A percentile compares a stretch with the other conserved stretches of the same genome.
Evolutionary conservation across 352 stramenopile genomes (phyloP).

Genomic region (Globisporangium recalcitrans): DNA sequence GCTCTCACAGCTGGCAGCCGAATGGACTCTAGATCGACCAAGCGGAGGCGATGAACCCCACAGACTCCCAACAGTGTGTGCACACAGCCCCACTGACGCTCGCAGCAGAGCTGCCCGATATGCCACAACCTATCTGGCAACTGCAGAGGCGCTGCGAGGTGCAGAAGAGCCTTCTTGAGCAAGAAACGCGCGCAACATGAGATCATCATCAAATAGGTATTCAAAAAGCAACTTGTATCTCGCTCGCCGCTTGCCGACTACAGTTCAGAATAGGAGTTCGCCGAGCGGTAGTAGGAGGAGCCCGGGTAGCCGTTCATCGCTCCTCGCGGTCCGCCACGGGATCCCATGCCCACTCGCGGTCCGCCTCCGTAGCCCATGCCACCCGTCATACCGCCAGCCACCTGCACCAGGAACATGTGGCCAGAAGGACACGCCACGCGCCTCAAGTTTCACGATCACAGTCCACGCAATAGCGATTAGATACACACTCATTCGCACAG

Average conservation of each 20-base stretch:
- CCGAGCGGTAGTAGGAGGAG: slow-evolving; percentile 42
- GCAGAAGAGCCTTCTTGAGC: no score
- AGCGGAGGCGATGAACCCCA: no score
- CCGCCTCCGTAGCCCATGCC: slow-evolving; percentile 12
- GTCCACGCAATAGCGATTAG: background rate
- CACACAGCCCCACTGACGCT: no score
- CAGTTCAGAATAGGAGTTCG: slow-evolving; percentile 51
- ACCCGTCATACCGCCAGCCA: slow-evolving; percentile 37
- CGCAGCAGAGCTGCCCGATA: no score
- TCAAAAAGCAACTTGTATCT: slow-evolving; percentile 6
- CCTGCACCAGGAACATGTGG: slow-evolving; percentile 85
- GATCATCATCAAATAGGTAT: background rate
- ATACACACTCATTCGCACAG: background rate
- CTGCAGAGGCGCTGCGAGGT: background rate
- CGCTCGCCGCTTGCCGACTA: slow-evolving; percentile 9
- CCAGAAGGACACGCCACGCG: slow-evolving; percentile 75
- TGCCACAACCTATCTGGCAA: background rate
- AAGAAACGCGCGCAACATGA: background rate
- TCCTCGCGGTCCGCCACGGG: slow-evolving; percentile 26
- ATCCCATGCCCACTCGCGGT: slow-evolving; percentile 19
- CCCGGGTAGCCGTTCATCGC: slow-evolving; percentile 45
- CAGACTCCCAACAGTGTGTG: no score
- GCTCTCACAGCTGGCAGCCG: no score
- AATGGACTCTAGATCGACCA: no score
- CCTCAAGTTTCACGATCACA: slow-evolving; percentile 22